Percentiles rank a stretch among this genome's conserved stretches.
Conservation (phyloP, 1,284 basidiomycete genomes). For the Tylopilus sp. region DNA sequence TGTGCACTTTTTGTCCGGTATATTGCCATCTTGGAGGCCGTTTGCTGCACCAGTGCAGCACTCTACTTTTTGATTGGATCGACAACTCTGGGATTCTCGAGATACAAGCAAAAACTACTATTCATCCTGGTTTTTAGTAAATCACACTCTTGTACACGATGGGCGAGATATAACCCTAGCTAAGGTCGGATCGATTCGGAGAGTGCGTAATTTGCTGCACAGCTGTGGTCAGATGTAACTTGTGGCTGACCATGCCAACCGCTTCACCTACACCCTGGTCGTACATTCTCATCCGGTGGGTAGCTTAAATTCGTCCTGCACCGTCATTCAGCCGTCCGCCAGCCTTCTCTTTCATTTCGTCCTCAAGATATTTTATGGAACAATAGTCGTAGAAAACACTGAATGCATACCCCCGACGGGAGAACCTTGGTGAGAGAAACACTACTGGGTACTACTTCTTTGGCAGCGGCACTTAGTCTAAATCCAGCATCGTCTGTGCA, state of each 20-base stretch:
- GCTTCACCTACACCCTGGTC: constrained; percentile 63
- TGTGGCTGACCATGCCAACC: constrained; percentile 32
- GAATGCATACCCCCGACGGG: constrained; percentile 68
- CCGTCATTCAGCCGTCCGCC: constrained; percentile 2
- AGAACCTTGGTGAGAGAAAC: constrained; percentile 58
- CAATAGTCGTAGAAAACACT: constrained; percentile 80
- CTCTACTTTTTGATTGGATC: no score
- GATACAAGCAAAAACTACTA: no score
- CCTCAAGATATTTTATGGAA: constrained; percentile 83
- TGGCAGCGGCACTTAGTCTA: not conserved
- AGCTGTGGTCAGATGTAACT: not conserved
- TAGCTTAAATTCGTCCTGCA: not conserved
- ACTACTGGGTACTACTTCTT: constrained; percentile 28
- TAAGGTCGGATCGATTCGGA: no score
- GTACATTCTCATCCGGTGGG: constrained; percentile 61
- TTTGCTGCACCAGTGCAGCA: no score
- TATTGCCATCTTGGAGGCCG: no score
- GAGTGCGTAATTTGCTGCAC: no score
- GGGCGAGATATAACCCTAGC: no score
- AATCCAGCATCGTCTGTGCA: constrained; percentile 60
- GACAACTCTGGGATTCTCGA: no score
- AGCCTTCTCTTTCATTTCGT: constrained; percentile 74
- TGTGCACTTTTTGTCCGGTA: no score
- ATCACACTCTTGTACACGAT: no score
- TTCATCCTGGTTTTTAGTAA: no score